Evolutionary conservation across 2,329 filamentous ascomycete species (phyloP).

Genomic region (Trichophyton simii): DNA sequence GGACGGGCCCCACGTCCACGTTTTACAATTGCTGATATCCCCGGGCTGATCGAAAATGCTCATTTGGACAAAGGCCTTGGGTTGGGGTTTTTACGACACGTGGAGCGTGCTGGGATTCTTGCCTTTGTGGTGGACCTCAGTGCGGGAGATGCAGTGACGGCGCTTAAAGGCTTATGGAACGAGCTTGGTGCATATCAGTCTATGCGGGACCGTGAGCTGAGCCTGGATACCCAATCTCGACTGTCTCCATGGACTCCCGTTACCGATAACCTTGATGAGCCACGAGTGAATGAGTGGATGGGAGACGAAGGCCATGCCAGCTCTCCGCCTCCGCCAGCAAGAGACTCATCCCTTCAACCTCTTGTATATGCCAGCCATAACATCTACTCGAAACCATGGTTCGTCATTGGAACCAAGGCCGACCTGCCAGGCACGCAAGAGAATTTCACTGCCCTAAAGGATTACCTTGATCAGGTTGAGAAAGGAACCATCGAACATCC

Average conservation of each 20-base stretch:
- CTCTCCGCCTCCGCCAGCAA: background rate
- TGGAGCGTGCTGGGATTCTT: slow-evolving; percentile 83
- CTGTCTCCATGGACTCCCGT: slow-evolving; percentile 41
- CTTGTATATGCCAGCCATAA: slow-evolving; percentile 45
- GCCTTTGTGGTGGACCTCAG: slow-evolving; percentile 86
- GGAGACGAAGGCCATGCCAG: slow-evolving; percentile 7
- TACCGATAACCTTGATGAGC: slow-evolving; percentile 8
- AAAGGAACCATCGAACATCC: slow-evolving; percentile 56
- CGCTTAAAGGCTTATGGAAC: slow-evolving; percentile 71
- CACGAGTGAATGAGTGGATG: slow-evolving; percentile 9
- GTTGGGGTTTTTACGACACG: slow-evolving; percentile 81
- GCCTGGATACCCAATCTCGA: slow-evolving; percentile 51
- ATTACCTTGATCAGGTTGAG: slow-evolving; percentile 57
- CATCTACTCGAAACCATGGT: slow-evolving; percentile 92
- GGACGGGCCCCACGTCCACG: slow-evolving; percentile 52
- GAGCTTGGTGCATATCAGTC: slow-evolving; percentile 84
- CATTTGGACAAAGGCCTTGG: slow-evolving; percentile 86
- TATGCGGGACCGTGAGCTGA: slow-evolving; percentile 59
- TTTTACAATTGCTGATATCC: slow-evolving; percentile 92
- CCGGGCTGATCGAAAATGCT: slow-evolving; percentile 81
- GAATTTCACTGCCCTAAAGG: slow-evolving; percentile 58
- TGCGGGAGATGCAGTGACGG: slow-evolving; percentile 63
- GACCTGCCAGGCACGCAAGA: slow-evolving; percentile 66
- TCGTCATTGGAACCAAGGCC: slow-evolving; percentile 87
- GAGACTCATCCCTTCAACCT: slow-evolving; percentile 8